A percentile compares a stretch with the other conserved stretches of the same genome.
Evolutionary conservation across 75 land plant species (phyloP).

Genomic region (Larix kaempferi): DNA sequence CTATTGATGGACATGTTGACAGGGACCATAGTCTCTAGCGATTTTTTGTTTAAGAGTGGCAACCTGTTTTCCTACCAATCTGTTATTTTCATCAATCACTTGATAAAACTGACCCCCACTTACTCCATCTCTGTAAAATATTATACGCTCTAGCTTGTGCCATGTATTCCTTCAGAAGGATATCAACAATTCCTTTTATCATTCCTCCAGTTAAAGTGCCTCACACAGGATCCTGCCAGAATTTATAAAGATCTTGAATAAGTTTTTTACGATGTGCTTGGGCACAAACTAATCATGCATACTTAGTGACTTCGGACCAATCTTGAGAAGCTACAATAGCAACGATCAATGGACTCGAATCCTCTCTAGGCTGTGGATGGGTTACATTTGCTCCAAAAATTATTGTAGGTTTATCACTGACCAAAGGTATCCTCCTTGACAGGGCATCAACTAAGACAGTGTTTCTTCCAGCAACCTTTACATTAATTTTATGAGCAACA

Average conservation of each 20-base stretch:
- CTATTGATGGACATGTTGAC: too few relatives aligned
- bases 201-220: constrained; percentile 86
- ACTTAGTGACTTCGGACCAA: constrained; percentile 95
- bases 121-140: constrained; percentile 97
- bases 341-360: constrained; percentile 49
- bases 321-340: constrained; percentile 84
- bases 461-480: constrained; percentile 94
- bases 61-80: too few relatives aligned
- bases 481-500: constrained; percentile 89
- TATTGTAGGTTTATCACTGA: constrained; percentile 88
- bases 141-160: constrained; percentile 73
- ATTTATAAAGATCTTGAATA: constrained; percentile 80
- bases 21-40: too few relatives aligned
- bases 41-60: too few relatives aligned
- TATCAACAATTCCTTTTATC: constrained; percentile 88
- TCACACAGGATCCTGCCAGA: constrained; percentile 77
- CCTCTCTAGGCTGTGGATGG: constrained; percentile 93
- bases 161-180: constrained; percentile 78
- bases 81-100: too few relatives aligned
- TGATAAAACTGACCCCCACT: constrained; percentile 97
- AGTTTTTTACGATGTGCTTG: constrained; percentile 89
- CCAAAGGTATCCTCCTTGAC: constrained; percentile 66
- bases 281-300: constrained; percentile 92
- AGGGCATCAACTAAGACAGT: constrained; percentile 86
- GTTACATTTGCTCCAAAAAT: constrained; percentile 99